phyloP scores from a whole-genome alignment of 371 early-diverging fungal species.

The Syncephalis plumigaleata region DNA sequence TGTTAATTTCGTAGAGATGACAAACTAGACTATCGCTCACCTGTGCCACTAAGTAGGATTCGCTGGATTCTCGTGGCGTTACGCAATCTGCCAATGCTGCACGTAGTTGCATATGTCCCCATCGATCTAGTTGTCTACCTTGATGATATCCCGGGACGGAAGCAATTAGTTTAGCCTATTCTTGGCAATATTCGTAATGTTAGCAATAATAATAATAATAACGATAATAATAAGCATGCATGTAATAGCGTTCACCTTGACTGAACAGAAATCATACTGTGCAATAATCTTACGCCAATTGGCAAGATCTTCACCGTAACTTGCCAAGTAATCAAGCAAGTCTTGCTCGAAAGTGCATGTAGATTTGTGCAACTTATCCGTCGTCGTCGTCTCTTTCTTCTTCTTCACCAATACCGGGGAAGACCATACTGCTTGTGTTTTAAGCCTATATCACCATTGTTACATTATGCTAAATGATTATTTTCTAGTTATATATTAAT shows the following conservation, averaged over 20 bases:
- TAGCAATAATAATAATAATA: too few relatives aligned
- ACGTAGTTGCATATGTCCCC: constrained; percentile 29
- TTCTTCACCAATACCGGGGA: too few relatives aligned
- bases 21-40: constrained; percentile 10
- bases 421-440: neutral
- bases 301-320: constrained; percentile 13
- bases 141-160: constrained; percentile 26
- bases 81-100: constrained; percentile 13
- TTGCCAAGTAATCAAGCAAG: constrained; percentile 22
- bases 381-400: too few relatives aligned
- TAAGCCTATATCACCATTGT: neutral
- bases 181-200: too few relatives aligned
- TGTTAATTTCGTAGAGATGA: neutral
- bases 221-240: too few relatives aligned
- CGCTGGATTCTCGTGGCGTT: constrained; percentile 9
- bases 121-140: constrained; percentile 15
- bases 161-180: constrained; percentile 18
- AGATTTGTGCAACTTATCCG: too few relatives aligned
- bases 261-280: constrained; percentile 24
- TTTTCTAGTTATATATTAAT: too few relatives aligned
- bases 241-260: constrained; percentile 15
- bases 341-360: constrained; percentile 28
- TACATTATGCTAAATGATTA: too few relatives aligned
- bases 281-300: constrained; percentile 12
- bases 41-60: neutral